Conservation (phyloP, 305 asterid genomes). For the Solanum hybrid region DNA sequence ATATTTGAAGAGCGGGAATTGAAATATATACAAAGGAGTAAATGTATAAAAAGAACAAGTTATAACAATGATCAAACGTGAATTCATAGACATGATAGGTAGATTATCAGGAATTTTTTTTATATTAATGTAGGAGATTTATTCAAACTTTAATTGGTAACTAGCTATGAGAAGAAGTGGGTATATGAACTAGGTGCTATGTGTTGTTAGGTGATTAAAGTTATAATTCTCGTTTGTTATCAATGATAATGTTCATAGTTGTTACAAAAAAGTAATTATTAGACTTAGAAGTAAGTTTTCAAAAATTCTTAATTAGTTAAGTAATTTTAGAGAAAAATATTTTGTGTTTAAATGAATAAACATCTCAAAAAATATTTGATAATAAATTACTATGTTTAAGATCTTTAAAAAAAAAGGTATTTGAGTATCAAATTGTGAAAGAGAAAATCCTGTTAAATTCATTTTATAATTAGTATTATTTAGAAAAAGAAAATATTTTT, state of each 20-base stretch:
- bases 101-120: not conserved
- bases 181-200: not conserved
- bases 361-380: not conserved
- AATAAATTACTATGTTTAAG: not conserved
- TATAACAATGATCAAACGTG: too few relatives aligned
- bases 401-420: not conserved
- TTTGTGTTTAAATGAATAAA: not conserved
- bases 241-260: not conserved
- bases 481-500: not conserved
- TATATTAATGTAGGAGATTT: too few relatives aligned
- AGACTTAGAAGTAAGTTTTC: too few relatives aligned
- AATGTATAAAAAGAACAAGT: not conserved
- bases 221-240: not conserved
- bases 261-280: too few relatives aligned
- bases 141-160: not conserved
- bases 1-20: not conserved
- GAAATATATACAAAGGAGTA: too few relatives aligned
- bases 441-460: too few relatives aligned
- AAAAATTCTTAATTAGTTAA: not conserved
- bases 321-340: not conserved
- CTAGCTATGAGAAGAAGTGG: not conserved
- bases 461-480: too few relatives aligned
- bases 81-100: not conserved
- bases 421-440: not conserved
- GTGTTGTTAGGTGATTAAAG: not conserved